Base-by-base conservation (phyloP, 2,329 filamentous ascomycete genomes). In the Beauveria rudraprayagi region DNA sequence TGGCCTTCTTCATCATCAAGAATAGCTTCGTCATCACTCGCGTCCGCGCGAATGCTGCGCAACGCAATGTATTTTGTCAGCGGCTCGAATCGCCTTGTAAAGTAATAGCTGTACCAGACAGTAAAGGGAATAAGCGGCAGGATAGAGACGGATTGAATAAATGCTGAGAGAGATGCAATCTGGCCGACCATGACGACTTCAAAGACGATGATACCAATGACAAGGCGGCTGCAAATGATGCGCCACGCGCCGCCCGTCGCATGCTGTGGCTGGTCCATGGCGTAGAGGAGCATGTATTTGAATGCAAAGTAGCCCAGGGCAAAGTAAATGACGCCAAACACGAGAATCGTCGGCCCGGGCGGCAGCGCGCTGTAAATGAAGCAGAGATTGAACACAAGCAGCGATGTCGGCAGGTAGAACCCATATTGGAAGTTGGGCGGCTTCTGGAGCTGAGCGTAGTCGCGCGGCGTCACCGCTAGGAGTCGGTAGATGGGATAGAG, bases 281-380 rank as follows among this genome's bases (percentile, higher is more conserved):
- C 92, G 73, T 99, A 99, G 5, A 99, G 81, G 5, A 99, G 80
- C 77, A 99, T 95, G 75, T 99, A 99, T 73, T 97, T 97, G 82
- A 96, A 95, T 37, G 91, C 90, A 70, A 93, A 93, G 72, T 91
- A 89, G 22, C 92, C 92, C 16, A 96, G 83, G 22, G 84, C 71
- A 68, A 95, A 96, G 73, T 95, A 99, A 14, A 91, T 78, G 54
- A 93, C 77, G 3, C 94, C 94, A 54, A 93, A 87, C 10, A 92
- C 79, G 17, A 96, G 83, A 14, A 97, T 89, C 58, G 89, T 80
- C 77, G 88, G 95, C 0, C 92, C 94, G 54, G 83, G 82, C 1
- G 85, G 86, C 14, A 97, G 80, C 19, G 96, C 87, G 70, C 91
- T 95, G 79, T 99, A 99, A 7, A 97, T 92, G 46, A 96, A 82